Percentiles rank a stretch among this genome's conserved stretches.
These are phyloP conservation scores for Colletotrichum acutatum DNA, from an alignment of 2,329 filamentous ascomycete species.

Conservation along the genomic window DNA sequence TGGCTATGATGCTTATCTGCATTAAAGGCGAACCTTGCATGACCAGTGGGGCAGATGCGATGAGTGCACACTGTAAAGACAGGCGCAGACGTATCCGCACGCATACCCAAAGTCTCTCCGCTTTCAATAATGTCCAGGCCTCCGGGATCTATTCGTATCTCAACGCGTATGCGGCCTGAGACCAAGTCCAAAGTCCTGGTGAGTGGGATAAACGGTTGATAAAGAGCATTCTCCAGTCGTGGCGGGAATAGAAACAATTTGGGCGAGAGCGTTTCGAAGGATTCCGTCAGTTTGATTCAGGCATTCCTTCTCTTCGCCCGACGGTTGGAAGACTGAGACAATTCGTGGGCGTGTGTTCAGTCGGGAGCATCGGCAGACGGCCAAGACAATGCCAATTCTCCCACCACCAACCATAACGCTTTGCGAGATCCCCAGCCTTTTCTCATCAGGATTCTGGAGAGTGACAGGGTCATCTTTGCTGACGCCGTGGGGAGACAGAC, in stretches of 20 bases:
- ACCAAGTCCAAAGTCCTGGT: neutral
- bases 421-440: slow-evolving; percentile 11
- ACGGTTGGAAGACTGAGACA: neutral
- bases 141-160: neutral
- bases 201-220: neutral
- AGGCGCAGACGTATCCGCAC: neutral
- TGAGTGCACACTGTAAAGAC: neutral
- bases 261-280: neutral
- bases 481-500: neutral
- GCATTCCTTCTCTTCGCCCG: slow-evolving; percentile 21
- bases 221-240: neutral
- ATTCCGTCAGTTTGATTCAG: neutral
- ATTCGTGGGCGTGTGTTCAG: neutral
- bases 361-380: slow-evolving; percentile 21
- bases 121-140: neutral
- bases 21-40: neutral
- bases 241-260: neutral
- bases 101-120: too few relatives aligned
- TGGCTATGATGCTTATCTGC: neutral
- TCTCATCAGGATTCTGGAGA: neutral
- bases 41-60: neutral
- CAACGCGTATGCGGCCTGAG: too few relatives aligned
- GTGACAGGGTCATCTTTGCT: slow-evolving; percentile 11
- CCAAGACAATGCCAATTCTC: slow-evolving; percentile 15
- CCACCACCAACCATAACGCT: slow-evolving; percentile 9